These are phyloP conservation scores for Corylus americana DNA, from an alignment of 306 rosid species.

Conservation along the genomic window DNA sequence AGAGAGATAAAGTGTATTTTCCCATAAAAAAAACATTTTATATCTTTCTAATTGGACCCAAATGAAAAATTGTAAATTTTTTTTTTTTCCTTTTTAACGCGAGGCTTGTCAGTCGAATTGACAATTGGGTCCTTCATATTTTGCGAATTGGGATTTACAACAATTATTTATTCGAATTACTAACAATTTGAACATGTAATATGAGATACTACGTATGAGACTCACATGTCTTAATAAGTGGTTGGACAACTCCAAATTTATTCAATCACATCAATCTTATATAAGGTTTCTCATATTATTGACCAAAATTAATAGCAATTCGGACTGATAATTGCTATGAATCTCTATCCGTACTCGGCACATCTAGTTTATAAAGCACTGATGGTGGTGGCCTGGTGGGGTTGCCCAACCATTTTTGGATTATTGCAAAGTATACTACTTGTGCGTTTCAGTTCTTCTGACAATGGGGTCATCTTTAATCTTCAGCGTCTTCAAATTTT, in stretches of 20 bases:
- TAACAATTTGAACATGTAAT: too few relatives aligned
- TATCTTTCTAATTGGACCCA: background rate
- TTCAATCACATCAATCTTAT: too few relatives aligned
- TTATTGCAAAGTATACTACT: background rate
- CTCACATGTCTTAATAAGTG: too few relatives aligned
- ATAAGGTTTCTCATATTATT: too few relatives aligned
- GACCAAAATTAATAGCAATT: too few relatives aligned
- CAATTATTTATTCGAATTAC: too few relatives aligned
- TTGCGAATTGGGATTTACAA: too few relatives aligned
- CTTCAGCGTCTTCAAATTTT: slow-evolving; percentile 2
- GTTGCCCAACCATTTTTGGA: slow-evolving; percentile 10
- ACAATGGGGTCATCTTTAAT: slow-evolving; percentile 14
- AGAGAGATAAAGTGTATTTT: too few relatives aligned
- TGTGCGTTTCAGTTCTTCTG: slow-evolving; percentile 11
- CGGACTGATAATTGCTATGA: too few relatives aligned
- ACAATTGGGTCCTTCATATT: background rate
- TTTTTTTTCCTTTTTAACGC: background rate
- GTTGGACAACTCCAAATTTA: too few relatives aligned
- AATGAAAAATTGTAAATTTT: background rate
- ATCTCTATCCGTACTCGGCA: too few relatives aligned
- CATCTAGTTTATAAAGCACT: background rate
- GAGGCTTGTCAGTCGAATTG: background rate
- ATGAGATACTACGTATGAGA: too few relatives aligned
- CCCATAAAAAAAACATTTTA: background rate
- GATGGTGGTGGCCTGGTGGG: background rate